These are phyloP conservation scores for Rosa persica DNA, from an alignment of 306 rosid species.

Conservation along the genomic window DNA sequence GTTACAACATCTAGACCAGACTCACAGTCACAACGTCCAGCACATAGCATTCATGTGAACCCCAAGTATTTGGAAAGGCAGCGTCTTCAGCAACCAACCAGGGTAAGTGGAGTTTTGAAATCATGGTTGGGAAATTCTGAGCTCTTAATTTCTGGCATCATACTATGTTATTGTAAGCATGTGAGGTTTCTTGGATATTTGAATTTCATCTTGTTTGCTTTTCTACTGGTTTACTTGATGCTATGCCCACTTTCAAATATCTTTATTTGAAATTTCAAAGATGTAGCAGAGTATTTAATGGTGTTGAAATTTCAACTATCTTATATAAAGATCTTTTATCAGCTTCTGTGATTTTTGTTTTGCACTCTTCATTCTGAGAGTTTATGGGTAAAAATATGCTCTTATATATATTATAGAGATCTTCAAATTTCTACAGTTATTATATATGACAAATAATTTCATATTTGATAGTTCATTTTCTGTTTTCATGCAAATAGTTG, in stretches of 20 bases:
- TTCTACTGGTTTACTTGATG: not conserved
- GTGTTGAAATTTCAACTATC: not conserved
- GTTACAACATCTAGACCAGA: constrained; percentile 57
- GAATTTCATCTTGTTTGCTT: not conserved
- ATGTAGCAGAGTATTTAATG: not conserved
- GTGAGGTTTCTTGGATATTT: not conserved
- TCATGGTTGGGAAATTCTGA: constrained; percentile 1
- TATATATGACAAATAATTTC: not conserved
- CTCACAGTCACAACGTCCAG: constrained; percentile 68
- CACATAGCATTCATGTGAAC: constrained; percentile 88
- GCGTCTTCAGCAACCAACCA: constrained; percentile 73
- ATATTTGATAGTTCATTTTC: not conserved
- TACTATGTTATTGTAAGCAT: not conserved
- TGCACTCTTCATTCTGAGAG: not conserved
- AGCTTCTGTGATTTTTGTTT: not conserved
- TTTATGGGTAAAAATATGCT: not conserved
- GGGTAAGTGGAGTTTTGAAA: constrained; percentile 53
- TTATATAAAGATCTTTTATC: no score
- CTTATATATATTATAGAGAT: not conserved
- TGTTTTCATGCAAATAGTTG: constrained; percentile 4
- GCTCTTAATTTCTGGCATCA: constrained; percentile 8
- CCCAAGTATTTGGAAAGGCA: constrained; percentile 93
- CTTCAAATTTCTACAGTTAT: not conserved
- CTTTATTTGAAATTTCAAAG: not conserved
- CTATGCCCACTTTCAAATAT: not conserved